These are phyloP conservation scores for Kodamaea derodonti DNA, from an alignment of 1,139 yeast species.

Conservation along the genomic window DNA sequence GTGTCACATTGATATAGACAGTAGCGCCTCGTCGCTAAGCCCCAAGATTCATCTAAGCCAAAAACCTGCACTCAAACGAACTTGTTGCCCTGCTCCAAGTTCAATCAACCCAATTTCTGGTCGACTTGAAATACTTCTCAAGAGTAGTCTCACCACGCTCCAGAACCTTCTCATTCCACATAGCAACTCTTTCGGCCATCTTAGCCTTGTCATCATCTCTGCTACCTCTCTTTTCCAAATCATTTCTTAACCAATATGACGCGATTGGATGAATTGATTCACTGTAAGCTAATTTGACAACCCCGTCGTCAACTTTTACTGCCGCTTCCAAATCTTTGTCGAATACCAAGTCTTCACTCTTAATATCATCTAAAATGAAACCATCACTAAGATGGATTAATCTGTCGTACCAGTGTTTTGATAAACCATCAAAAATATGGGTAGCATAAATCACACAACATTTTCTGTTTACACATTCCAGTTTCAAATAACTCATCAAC, in stretches of 20 bases:
- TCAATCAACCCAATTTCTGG: no score
- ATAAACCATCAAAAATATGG: slow-evolving; percentile 92
- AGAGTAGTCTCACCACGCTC: no score
- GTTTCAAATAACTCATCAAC: slow-evolving; percentile 61
- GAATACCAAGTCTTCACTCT: slow-evolving; percentile 28
- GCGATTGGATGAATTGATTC: slow-evolving; percentile 70
- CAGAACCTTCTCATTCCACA: slow-evolving; percentile 26
- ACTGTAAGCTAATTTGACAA: slow-evolving; percentile 29
- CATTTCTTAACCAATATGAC: slow-evolving; percentile 56
- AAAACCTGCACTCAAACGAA: no score
- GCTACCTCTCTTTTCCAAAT: slow-evolving; percentile 49
- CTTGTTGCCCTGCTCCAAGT: no score
- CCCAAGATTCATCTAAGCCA: no score
- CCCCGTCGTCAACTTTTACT: slow-evolving; percentile 15
- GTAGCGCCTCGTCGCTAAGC: no score
- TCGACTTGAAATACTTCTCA: no score
- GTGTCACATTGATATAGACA: no score
- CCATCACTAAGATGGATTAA: slow-evolving; percentile 81
- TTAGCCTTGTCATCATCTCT: slow-evolving; percentile 49
- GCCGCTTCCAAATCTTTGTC: slow-evolving; percentile 12
- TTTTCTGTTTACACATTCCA: slow-evolving; percentile 63
- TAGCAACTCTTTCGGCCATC: slow-evolving; percentile 43
- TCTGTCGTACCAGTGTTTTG: slow-evolving; percentile 77
- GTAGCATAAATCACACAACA: slow-evolving; percentile 89
- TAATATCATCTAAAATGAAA: slow-evolving; percentile 25